Evolutionary conservation across 257 asterid species (phyloP), one percentile per base, ranked within the genome.

Genomic region (Thymus mandschuricus): DNA sequence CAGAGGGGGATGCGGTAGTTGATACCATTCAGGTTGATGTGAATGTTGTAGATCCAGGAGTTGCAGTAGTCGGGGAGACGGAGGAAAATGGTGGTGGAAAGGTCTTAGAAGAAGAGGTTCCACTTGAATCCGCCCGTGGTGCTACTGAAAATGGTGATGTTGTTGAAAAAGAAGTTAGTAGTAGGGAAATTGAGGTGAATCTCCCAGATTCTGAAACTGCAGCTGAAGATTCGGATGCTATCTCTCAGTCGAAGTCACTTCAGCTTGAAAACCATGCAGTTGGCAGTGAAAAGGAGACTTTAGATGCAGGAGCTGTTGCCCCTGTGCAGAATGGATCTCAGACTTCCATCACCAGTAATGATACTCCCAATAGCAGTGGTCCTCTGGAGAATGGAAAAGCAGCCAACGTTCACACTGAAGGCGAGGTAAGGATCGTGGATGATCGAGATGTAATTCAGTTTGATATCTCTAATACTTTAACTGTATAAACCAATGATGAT

Each of bases 1-100:
- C 79, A 5, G 79, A 80, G 72, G 89, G 85, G 44, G 95, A 86
- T 69, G 43, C 85, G 28, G 70, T 86, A 66, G 85, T 81, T 60
- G 84, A 82, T 63, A 54, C 87, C 31, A 77, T 82, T 61, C 64
- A 81, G 68, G 85, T 77, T 76, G 83, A 79, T 69, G 67, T 73
- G 49, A 66, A 75, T 65, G 69, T 72, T 54, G 77, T 78, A 10
- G 81, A 64, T 60, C 71, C 85, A 0, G 85, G 88, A 58, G 84
- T 86, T 4, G 89, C 81, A 72, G 84, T 81, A 71, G 84, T 85
- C 33, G 89, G 84, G 62, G 82, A 79, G 61, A 35, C 57, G 1
- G 46, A 74, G 61, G 80, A 79, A 66, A 64, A 73, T 48, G 73
- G 75, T 60, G 78, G 61, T 74, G 74, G 46, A 8, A 52, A 81